Conservation (phyloP, 1,284 basidiomycete species). For the Pyrrhoderma lamaoense region DNA sequence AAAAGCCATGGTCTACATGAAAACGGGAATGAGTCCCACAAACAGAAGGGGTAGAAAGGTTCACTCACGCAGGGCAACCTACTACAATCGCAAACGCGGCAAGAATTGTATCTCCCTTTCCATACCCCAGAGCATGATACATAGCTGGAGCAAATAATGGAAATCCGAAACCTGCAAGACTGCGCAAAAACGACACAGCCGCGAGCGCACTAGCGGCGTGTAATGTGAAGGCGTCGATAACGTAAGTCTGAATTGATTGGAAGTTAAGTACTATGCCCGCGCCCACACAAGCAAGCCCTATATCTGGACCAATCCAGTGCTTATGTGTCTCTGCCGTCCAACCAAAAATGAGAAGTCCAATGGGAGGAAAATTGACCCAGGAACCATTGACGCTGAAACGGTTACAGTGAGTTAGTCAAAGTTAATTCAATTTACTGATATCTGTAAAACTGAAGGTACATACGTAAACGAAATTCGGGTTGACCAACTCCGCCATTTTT, state of each 20-base stretch:
- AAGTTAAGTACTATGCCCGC: slow-evolving; percentile 48
- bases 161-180: slow-evolving; percentile 58
- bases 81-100: slow-evolving; percentile 46
- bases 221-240: slow-evolving; percentile 60
- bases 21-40: not conserved
- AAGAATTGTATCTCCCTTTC: slow-evolving; percentile 57
- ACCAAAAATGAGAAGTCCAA: slow-evolving; percentile 57
- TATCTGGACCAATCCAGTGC: slow-evolving; percentile 63
- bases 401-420: not conserved
- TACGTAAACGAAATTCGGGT: slow-evolving; percentile 52
- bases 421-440: not conserved
- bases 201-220: slow-evolving; percentile 61
- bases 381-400: slow-evolving; percentile 51
- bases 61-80: slow-evolving; percentile 57
- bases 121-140: slow-evolving; percentile 56
- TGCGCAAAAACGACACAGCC: slow-evolving; percentile 48
- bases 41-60: not conserved
- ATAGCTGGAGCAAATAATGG: slow-evolving; percentile 62
- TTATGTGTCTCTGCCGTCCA: slow-evolving; percentile 51
- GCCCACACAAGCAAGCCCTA: slow-evolving; percentile 51
- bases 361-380: slow-evolving; percentile 44
- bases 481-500: slow-evolving; percentile 46
- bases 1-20: slow-evolving; percentile 42
- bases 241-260: slow-evolving; percentile 54
- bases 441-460: slow-evolving; percentile 21